A percentile compares a stretch with the other conserved stretches of the same genome.
Evolutionary conservation across 2,329 filamentous ascomycete genomes (phyloP).

Genomic region (Zalaria obscura): DNA sequence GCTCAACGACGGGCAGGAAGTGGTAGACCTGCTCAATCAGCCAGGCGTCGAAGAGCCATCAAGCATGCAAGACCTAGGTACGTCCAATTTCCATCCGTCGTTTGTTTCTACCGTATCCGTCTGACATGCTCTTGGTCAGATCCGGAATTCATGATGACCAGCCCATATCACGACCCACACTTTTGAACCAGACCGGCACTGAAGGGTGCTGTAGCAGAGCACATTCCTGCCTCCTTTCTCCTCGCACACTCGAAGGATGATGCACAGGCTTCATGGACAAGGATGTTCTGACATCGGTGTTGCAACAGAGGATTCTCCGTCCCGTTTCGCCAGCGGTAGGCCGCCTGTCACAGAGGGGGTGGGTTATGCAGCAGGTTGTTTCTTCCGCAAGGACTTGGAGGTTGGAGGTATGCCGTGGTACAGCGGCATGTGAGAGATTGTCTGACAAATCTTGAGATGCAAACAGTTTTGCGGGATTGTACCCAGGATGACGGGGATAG

Average conservation of each 20-base stretch:
- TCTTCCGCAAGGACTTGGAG: slow-evolving; percentile 5
- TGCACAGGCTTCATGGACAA: neutral
- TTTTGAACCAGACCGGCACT: neutral
- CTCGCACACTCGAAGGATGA: too few species aligned
- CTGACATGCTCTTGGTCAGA: slow-evolving; percentile 6
- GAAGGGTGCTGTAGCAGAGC: too few species aligned
- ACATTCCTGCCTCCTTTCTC: too few species aligned
- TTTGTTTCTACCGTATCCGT: neutral
- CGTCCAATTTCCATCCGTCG: slow-evolving; percentile 2
- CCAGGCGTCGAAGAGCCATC: slow-evolving; percentile 7
- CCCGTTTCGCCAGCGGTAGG: neutral
- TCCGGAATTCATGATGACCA: slow-evolving; percentile 14
- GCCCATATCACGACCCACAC: slow-evolving; percentile 8
- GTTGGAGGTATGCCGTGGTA: neutral
- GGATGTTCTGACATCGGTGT: neutral
- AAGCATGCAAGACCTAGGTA: slow-evolving; percentile 13
- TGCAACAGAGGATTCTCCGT: neutral
- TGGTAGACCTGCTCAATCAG: slow-evolving; percentile 17
- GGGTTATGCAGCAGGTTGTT: slow-evolving; percentile 3
- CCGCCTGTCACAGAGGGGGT: neutral
- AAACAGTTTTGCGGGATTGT: too few species aligned
- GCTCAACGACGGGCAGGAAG: slow-evolving; percentile 16
- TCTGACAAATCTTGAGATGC: too few species aligned
- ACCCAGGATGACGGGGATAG: too few species aligned
- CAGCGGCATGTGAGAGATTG: too few species aligned